These are phyloP conservation scores for Mixia osmundae DNA, from an alignment of 1,284 basidiomycete species.

Conservation along the genomic window DNA sequence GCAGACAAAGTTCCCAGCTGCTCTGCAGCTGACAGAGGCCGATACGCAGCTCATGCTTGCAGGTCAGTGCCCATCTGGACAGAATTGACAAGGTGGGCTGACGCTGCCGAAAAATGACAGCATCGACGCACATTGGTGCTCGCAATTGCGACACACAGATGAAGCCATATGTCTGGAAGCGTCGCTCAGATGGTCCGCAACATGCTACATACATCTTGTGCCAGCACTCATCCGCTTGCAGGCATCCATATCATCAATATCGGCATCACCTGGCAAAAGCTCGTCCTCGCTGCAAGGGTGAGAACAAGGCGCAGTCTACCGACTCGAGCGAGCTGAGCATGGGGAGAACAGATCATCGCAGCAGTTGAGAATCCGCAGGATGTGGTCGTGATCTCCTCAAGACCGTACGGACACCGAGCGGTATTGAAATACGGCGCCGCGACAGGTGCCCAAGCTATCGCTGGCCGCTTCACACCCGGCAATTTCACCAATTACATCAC, in stretches of 20 bases:
- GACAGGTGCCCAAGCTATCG: constrained; percentile 95
- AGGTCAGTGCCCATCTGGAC: constrained; percentile 52
- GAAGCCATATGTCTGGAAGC: constrained; percentile 93
- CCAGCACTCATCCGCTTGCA: constrained; percentile 20
- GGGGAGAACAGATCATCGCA: constrained; percentile 21
- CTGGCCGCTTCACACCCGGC: constrained; percentile 97
- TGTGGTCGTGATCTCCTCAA: constrained; percentile 90
- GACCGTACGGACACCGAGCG: constrained; percentile 95
- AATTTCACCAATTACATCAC: constrained; percentile 96
- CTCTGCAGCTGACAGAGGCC: constrained; percentile 82
- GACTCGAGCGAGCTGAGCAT: constrained; percentile 8
- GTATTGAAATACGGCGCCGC: constrained; percentile 96
- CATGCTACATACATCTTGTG: background rate
- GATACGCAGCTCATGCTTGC: constrained; percentile 87
- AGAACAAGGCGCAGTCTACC: constrained; percentile 38
- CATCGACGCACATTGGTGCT: background rate
- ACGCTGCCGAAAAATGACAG: background rate
- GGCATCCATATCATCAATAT: constrained; percentile 94
- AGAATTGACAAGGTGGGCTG: background rate
- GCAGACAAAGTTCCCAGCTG: constrained; percentile 87
- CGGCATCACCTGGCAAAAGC: constrained; percentile 99
- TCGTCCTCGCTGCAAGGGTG: constrained; percentile 80
- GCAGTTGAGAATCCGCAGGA: constrained; percentile 89
- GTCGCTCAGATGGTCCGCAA: constrained; percentile 52
- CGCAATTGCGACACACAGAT: constrained; percentile 27